Evolutionary conservation across 2,329 filamentous ascomycete genomes (phyloP).

Genomic region (Anthostomella pinea): DNA sequence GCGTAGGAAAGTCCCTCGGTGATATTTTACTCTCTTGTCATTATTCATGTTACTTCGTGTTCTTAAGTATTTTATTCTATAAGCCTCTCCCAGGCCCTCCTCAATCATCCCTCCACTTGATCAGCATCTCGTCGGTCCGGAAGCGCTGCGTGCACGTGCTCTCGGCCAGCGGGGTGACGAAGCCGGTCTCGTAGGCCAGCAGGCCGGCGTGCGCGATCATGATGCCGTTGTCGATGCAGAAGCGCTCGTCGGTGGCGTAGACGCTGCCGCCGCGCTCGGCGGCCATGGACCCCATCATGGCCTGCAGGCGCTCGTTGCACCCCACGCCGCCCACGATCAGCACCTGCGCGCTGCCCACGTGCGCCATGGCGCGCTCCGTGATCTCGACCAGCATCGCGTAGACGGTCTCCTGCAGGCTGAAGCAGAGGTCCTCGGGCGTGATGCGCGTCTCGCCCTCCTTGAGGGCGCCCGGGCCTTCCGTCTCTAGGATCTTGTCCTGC

Average conservation of each 20-base stretch:
- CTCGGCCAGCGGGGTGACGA: conserved; percentile 71
- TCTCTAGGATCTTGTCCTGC: conserved; percentile 27
- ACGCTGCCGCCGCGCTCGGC: conserved; percentile 82
- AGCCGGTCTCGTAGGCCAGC: conserved; percentile 78
- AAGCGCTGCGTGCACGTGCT: conserved; percentile 84
- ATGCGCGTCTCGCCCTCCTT: conserved; percentile 54
- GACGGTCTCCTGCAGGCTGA: conserved; percentile 91
- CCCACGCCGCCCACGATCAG: conserved; percentile 94
- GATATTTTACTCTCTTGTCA: no score
- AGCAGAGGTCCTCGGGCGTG: conserved; percentile 84
- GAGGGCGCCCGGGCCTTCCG: background rate
- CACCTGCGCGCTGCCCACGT: conserved; percentile 87
- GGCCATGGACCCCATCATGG: conserved; percentile 99
- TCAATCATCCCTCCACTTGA: conserved; percentile 74
- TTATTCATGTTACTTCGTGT: no score
- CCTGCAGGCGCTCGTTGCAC: conserved; percentile 88
- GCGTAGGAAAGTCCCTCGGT: no score
- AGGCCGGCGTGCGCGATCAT: conserved; percentile 98
- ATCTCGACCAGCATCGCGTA: conserved; percentile 98
- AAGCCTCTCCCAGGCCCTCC: conserved; percentile 1
- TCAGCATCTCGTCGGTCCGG: conserved; percentile 76
- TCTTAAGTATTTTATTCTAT: no score
- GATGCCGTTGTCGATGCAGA: conserved; percentile 98
- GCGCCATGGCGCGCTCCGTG: conserved; percentile 96
- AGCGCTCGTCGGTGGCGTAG: conserved; percentile 93